Evolutionary conservation across 2,329 filamentous ascomycete species (phyloP), one percentile per base, ranked within the genome.

Genomic region (Cladosporium sp.): DNA sequence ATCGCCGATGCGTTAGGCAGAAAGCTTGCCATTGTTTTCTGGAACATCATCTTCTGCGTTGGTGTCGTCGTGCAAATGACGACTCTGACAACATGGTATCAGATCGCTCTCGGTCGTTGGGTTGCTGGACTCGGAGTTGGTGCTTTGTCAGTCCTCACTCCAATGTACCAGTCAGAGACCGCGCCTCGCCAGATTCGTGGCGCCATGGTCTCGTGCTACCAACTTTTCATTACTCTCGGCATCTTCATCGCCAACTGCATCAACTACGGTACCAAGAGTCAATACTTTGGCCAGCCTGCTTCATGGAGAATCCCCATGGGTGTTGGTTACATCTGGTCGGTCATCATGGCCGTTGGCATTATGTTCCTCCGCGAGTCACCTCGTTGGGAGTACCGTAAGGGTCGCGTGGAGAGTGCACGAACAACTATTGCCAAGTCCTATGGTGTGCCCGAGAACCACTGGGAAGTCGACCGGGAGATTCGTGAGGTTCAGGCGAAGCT

Each of bases 111-210:
- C 21, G 89, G 88, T 58, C 83, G 89, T 54, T 83, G 88, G 70
- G 83, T 90, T n/a, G 88, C 87, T 28, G 88, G 89, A 70, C 74
- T 90, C 2, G 88, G 88, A 24, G 86, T 91, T 57, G 89, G 89
- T 32, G 82, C 85, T 24, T 80, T 90, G 0, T 88, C 86, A 6
- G 88, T 89, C 51, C 79, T 87, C 30, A 87, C 88, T 1, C 87
- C 87, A 58, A 88, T 91, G 86, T 91, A 91, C 71, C 87, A 90
- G 74, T 86, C 84, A 18, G 89, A 91, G 76, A 87, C 84, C 65
- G 85, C 86, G 7, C 89, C 89, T 0, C 83, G 87, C 67, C 84
- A 87, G 66, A 85, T 91, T 60, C 85, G 89, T 71, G 87, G 87
- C 72, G 81, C 87, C 7, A 81, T 90, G 47, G 84, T 91, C 32